A percentile compares a stretch with the other conserved stretches of the same genome.
These are phyloP conservation scores for Sphagnum contortum DNA, from an alignment of 225 moss, liverwort and hornwort species.

Conservation along the genomic window DNA sequence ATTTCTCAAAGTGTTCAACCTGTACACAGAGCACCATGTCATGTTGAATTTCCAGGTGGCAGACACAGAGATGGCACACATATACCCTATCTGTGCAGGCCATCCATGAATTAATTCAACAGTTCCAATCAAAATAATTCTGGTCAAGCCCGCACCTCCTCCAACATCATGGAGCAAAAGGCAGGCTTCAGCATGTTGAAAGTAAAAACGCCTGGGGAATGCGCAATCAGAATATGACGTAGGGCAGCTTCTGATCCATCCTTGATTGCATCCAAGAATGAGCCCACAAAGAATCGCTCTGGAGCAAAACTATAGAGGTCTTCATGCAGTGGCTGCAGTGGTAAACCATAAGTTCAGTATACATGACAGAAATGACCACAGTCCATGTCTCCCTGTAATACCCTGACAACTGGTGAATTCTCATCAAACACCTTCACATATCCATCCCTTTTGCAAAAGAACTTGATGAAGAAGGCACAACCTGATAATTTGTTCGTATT, in stretches of 20 bases:
- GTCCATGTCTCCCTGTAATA: too few relatives aligned
- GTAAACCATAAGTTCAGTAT: too few relatives aligned
- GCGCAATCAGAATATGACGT: constrained; percentile 75
- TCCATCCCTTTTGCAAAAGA: too few relatives aligned
- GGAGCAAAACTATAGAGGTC: constrained; percentile 94
- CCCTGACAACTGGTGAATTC: too few relatives aligned
- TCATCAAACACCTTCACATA: too few relatives aligned
- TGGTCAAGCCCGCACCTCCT: constrained; percentile 46
- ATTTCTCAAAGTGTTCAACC: constrained; percentile 96
- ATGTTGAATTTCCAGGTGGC: too few relatives aligned
- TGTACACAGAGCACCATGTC: constrained; percentile 9
- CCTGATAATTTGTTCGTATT: constrained; percentile 87
- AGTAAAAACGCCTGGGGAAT: constrained; percentile 97
- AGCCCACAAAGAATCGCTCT: constrained; percentile 78
- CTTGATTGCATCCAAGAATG: constrained; percentile 85
- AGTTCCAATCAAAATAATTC: too few relatives aligned
- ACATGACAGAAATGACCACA: too few relatives aligned
- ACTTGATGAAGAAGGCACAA: neutral
- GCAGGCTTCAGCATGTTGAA: constrained; percentile 94
- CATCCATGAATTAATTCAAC: too few relatives aligned
- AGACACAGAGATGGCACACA: too few relatives aligned
- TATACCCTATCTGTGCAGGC: too few relatives aligned
- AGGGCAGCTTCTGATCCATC: constrained; percentile 83
- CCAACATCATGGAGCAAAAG: constrained; percentile 91
- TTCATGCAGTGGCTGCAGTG: constrained; percentile 73